These are phyloP conservation scores for Citrullus mucosospermus DNA, from an alignment of 306 rosid species.

Conservation along the genomic window DNA sequence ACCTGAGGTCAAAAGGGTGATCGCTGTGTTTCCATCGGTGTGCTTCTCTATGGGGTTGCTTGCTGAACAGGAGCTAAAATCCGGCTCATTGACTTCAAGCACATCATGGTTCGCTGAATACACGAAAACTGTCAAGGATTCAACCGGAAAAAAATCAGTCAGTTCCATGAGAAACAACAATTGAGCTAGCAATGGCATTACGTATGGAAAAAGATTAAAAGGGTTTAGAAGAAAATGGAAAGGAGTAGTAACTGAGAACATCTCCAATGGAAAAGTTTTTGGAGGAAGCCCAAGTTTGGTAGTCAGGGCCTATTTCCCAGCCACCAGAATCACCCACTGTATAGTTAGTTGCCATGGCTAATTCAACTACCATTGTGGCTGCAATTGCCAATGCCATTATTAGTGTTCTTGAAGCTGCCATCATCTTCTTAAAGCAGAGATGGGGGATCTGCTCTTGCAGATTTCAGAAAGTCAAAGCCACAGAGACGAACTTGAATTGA, in stretches of 20 bases:
- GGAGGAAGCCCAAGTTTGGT: neutral
- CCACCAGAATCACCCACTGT: neutral
- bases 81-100: slow-evolving; percentile 62
- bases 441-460: too few relatives aligned
- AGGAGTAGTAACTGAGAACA: neutral
- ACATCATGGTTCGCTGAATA: slow-evolving; percentile 58
- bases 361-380: neutral
- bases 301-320: neutral
- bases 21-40: slow-evolving; percentile 44
- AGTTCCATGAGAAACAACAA: neutral
- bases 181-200: neutral
- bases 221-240: neutral
- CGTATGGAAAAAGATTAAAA: neutral
- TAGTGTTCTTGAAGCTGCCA: neutral
- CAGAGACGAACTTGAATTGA: neutral
- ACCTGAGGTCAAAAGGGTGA: slow-evolving; percentile 55
- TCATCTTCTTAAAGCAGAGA: neutral
- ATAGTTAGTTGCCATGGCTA: neutral
- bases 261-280: neutral
- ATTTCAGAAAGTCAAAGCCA: neutral
- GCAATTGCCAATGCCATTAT: neutral
- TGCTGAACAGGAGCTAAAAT: slow-evolving; percentile 51
- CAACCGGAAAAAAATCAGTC: neutral
- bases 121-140: slow-evolving; percentile 42
- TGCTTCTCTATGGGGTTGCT: slow-evolving; percentile 37